These are phyloP conservation scores for Parastagonospora avenae DNA, from an alignment of 2,329 filamentous ascomycete genomes.

Conservation along the genomic window DNA sequence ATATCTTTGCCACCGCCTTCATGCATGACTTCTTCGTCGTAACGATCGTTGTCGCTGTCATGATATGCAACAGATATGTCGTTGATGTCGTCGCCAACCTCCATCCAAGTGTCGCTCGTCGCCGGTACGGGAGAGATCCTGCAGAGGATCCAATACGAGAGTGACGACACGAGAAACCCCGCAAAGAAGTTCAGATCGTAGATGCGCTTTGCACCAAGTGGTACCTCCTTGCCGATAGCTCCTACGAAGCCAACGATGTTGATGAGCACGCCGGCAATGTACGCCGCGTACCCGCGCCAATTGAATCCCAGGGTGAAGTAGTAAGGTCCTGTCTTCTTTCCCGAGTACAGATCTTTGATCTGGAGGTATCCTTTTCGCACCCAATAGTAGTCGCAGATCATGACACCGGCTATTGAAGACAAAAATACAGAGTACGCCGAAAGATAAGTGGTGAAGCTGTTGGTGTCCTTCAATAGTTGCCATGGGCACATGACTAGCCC, in stretches of 20 bases:
- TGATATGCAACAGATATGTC: slow-evolving; percentile 33
- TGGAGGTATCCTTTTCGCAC: slow-evolving; percentile 83
- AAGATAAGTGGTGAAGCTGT: slow-evolving; percentile 89
- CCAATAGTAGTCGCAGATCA: slow-evolving; percentile 84
- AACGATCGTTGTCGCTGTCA: slow-evolving; percentile 29
- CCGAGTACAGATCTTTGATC: slow-evolving; percentile 78
- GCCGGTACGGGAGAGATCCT: slow-evolving; percentile 74
- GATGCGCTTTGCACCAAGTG: slow-evolving; percentile 79
- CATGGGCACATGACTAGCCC: slow-evolving; percentile 88
- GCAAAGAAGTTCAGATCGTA: slow-evolving; percentile 92
- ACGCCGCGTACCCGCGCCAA: slow-evolving; percentile 83
- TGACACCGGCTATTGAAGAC: slow-evolving; percentile 92
- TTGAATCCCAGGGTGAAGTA: slow-evolving; percentile 75
- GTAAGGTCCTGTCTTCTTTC: slow-evolving; percentile 69
- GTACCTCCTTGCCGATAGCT: slow-evolving; percentile 73
- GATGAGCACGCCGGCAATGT: slow-evolving; percentile 81
- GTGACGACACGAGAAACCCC: slow-evolving; percentile 73
- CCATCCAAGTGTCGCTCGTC: slow-evolving; percentile 76
- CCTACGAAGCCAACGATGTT: slow-evolving; percentile 92
- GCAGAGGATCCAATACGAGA: slow-evolving; percentile 73
- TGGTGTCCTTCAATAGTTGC: slow-evolving; percentile 74
- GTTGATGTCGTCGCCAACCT: slow-evolving; percentile 61
- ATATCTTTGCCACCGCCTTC: slow-evolving; percentile 10
- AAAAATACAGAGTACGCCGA: slow-evolving; percentile 93
- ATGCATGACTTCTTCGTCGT: slow-evolving; percentile 35